Conservation (phyloP, 1,139 yeast genomes). For the Blastobotrys elegans region DNA sequence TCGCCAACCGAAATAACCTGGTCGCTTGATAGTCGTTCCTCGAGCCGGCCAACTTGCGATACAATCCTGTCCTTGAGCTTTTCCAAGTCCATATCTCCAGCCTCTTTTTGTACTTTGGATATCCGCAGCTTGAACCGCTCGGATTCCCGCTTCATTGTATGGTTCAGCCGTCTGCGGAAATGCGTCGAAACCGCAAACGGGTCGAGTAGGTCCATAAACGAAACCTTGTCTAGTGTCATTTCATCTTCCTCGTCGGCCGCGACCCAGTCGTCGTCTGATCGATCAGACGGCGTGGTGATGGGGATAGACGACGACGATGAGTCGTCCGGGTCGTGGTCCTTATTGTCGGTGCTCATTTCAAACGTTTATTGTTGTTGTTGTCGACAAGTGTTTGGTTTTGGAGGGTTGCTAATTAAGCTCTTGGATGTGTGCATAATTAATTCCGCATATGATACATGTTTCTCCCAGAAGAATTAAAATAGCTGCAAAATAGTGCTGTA, state of each 20-base stretch:
- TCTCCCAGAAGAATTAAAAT: too few relatives aligned
- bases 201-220: conserved; percentile 33
- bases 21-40: conserved; percentile 44
- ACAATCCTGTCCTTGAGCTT: conserved; percentile 28
- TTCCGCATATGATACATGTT: background rate
- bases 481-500: too few relatives aligned
- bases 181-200: conserved; percentile 32
- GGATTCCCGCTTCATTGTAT: conserved; percentile 23
- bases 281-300: background rate
- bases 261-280: background rate
- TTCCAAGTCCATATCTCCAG: conserved; percentile 30
- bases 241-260: conserved; percentile 11
- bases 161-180: conserved; percentile 27
- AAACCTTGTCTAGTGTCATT: conserved; percentile 24
- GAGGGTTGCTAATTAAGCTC: too few relatives aligned
- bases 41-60: conserved; percentile 49
- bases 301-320: too few relatives aligned
- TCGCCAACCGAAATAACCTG: conserved; percentile 55
- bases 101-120: conserved; percentile 23
- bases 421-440: background rate
- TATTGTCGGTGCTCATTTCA: too few relatives aligned
- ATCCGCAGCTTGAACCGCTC: conserved; percentile 4
- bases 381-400: too few relatives aligned
- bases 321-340: too few relatives aligned
- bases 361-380: too few relatives aligned